phyloP scores from a whole-genome alignment of 768 basidiomycete genomes.

The Psilocybe cyanescens region DNA sequence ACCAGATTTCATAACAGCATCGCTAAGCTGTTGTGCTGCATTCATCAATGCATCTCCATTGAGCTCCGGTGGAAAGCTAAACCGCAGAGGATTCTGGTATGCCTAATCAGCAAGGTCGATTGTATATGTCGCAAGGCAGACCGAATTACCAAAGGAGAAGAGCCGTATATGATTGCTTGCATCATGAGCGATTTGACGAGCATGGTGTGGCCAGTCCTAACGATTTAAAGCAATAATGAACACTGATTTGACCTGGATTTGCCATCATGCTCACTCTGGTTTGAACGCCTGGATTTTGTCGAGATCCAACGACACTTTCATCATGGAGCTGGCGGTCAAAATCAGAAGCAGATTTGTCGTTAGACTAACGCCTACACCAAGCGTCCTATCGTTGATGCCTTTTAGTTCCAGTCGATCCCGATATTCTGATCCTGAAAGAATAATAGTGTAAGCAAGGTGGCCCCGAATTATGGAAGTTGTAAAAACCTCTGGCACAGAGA shows the following conservation, averaged over 20 bases:
- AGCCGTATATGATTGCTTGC: slow-evolving; percentile 81
- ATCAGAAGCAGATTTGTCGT: slow-evolving; percentile 56
- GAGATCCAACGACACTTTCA: slow-evolving; percentile 65
- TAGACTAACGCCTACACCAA: slow-evolving; percentile 67
- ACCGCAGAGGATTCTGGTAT: slow-evolving; percentile 72
- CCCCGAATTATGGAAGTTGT: not conserved
- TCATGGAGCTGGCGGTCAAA: slow-evolving; percentile 70
- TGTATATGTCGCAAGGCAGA: not conserved
- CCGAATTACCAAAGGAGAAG: slow-evolving; percentile 57
- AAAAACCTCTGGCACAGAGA: slow-evolving; percentile 65
- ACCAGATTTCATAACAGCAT: slow-evolving; percentile 77
- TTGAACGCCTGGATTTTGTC: slow-evolving; percentile 66
- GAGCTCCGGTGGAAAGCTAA: slow-evolving; percentile 80
- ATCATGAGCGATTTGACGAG: slow-evolving; percentile 82
- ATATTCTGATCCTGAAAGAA: slow-evolving; percentile 62
- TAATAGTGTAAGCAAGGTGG: not conserved
- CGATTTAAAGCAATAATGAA: not conserved
- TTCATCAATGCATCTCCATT: slow-evolving; percentile 81
- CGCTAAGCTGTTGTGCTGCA: slow-evolving; percentile 77
- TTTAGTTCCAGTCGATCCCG: slow-evolving; percentile 76
- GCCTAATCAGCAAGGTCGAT: not conserved
- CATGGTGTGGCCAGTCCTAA: slow-evolving; percentile 63
- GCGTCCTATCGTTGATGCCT: slow-evolving; percentile 64
- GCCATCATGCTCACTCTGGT: slow-evolving; percentile 53
- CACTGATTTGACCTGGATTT: not conserved